Base-by-base conservation (phyloP, 2,329 filamentous ascomycete species). In the Fusarium buxicola region DNA sequence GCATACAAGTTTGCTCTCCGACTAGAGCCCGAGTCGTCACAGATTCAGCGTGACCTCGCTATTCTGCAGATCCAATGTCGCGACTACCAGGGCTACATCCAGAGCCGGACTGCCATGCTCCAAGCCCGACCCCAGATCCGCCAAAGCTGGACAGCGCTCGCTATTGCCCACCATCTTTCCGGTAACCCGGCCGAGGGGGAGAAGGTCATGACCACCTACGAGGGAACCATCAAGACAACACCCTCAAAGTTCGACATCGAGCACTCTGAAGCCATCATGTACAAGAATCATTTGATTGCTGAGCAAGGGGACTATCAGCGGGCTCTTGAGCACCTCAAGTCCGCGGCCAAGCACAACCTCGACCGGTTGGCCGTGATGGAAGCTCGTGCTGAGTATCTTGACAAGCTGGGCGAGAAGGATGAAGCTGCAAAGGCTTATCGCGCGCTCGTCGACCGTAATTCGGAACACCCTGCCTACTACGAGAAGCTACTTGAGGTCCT, bases 121-220 rank as follows among this genome's bases (percentile, higher is more conserved):
- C 90, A 95, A 75, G 88, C 91, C 39, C 88, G 91, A 57, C 91
- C 95, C 2, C 87, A 89, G 65, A 73, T 95, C 59, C 86, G 96
- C 68, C 92, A 96, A 79, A 97, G 94, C 78, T 99, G 96, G 96
- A 98, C 95, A 5, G 95, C 92, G n/a, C 81, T 99, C 59, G 95
- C 95, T 35, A 91, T 98, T 55, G 95, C 94, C 31, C 88, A 97
- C 74, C 95, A 99, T 72, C 83, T 99, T 48, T 86, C 89, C n/a
- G 95, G 94, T 2, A 91, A 96, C 73, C 82, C 95, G 60, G 79
- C 84, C 39, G 91, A 95, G 71, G 96, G 95, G 27, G 95, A 99
- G 80, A 92, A 93, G 71, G 91, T 97, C 35, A 80, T 99, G 69
- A 92, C 88, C 41, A 96, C 91, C 13, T 99, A 94, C 76, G 95